These are phyloP conservation scores for Penicillium lagena DNA, from an alignment of 495 filamentous ascomycete species.

Conservation along the genomic window DNA sequence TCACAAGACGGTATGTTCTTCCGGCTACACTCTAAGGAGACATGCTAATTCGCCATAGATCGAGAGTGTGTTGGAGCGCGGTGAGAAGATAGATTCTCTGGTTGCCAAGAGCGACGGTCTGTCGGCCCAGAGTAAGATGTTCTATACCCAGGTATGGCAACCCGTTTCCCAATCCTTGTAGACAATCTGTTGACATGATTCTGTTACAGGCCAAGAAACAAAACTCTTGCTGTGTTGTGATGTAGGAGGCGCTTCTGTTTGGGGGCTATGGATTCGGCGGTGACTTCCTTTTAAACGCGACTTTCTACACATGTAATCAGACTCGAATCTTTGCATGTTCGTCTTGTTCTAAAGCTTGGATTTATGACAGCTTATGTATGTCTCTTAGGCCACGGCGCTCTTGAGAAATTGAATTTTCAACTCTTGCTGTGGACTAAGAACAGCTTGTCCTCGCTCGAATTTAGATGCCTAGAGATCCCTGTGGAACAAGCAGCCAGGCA, in stretches of 20 bases:
- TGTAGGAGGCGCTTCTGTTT: constrained; percentile 37
- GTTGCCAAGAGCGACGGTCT: constrained; percentile 84
- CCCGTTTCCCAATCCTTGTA: too few species aligned
- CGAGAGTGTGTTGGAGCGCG: constrained; percentile 75
- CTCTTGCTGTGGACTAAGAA: too few species aligned
- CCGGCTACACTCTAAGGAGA: too few species aligned
- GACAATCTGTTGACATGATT: background rate
- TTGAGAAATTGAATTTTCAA: too few species aligned
- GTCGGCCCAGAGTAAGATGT: constrained; percentile 90
- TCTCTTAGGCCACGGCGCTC: too few species aligned
- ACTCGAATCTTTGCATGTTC: background rate
- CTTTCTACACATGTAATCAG: background rate
- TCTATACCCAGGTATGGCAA: constrained; percentile 68
- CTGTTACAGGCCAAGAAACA: constrained; percentile 79
- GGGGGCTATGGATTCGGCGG: background rate
- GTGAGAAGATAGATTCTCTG: constrained; percentile 84
- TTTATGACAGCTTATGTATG: too few species aligned
- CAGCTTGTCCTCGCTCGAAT: too few species aligned
- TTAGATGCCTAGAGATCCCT: too few species aligned
- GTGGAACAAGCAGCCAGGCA: too few species aligned
- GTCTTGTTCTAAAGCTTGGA: constrained; percentile 3
- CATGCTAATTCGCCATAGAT: constrained; percentile 35
- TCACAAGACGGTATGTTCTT: constrained; percentile 65
- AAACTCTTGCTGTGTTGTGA: constrained; percentile 85
- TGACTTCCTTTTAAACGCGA: background rate